Percentiles rank a stretch among this genome's conserved stretches.
Conservation (phyloP, 169 alveolate genomes). For the Perkinsus chesapeaki region DNA sequence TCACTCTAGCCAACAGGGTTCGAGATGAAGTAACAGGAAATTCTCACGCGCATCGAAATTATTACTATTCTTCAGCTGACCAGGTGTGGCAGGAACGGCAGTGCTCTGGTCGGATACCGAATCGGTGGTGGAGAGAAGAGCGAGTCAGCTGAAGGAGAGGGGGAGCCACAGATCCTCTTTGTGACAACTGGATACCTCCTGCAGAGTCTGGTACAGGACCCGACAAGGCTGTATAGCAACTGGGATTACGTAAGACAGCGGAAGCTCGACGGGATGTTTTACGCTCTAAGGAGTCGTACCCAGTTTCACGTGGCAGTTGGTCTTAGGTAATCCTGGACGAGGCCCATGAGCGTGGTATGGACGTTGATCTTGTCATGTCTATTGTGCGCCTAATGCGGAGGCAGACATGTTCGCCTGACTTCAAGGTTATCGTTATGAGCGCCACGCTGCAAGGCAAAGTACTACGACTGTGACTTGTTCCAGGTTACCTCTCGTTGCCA, state of each 20-base stretch:
- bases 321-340: conserved; percentile 37
- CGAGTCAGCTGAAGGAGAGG: conserved; percentile 7
- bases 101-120: conserved; percentile 26
- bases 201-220: conserved; percentile 12
- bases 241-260: neutral
- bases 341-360: conserved; percentile 46
- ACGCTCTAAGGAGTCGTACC: too few relatives aligned
- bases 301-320: too few relatives aligned
- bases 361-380: conserved; percentile 32
- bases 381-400: neutral
- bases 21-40: conserved; percentile 19
- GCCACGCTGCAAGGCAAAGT: conserved; percentile 42
- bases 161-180: conserved; percentile 23
- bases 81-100: conserved; percentile 5
- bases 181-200: conserved; percentile 42
- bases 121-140: conserved; percentile 17
- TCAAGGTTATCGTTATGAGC: conserved; percentile 42
- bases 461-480: conserved; percentile 13
- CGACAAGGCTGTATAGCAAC: neutral
- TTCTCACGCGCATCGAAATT: neutral
- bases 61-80: neutral
- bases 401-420: conserved; percentile 11
- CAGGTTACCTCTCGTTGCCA: neutral
- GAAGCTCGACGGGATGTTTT: too few relatives aligned
- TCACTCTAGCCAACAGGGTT: conserved; percentile 33